A percentile compares a stretch with the other conserved stretches of the same genome.
Evolutionary conservation across 2,329 filamentous ascomycete species (phyloP).

Genomic region (Diaporthe capsici): DNA sequence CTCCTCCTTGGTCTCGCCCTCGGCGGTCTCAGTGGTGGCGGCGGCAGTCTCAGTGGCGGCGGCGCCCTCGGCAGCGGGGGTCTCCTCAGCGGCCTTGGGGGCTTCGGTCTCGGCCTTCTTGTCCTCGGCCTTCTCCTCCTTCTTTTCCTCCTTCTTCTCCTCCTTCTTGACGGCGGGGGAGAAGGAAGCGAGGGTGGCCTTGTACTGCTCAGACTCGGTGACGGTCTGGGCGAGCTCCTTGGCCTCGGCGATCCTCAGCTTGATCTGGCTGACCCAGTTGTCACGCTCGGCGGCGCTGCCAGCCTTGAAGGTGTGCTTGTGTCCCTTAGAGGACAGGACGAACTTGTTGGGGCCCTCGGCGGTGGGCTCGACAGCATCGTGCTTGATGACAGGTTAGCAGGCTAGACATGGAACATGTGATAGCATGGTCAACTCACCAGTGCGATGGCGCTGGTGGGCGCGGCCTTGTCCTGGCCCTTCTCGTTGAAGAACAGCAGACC

Average conservation of each 20-base stretch:
- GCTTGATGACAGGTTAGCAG: constrained; percentile 52
- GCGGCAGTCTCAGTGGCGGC: constrained; percentile 50
- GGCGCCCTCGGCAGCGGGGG: constrained; percentile 51
- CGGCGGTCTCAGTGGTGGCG: constrained; percentile 50
- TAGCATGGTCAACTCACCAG: constrained; percentile 71
- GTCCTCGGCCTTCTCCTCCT: constrained; percentile 48
- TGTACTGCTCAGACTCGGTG: constrained; percentile 87
- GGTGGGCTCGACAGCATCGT: constrained; percentile 77
- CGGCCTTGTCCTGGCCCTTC: constrained; percentile 84
- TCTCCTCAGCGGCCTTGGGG: constrained; percentile 50
- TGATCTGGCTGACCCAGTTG: constrained; percentile 89
- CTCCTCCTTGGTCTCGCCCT: constrained; percentile 49
- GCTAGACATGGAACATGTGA: neutral
- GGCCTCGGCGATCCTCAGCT: constrained; percentile 86
- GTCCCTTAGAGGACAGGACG: constrained; percentile 84
- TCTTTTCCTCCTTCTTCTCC: constrained; percentile 65
- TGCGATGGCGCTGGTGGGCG: constrained; percentile 86
- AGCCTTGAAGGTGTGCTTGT: constrained; percentile 97
- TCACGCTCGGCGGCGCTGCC: constrained; percentile 82
- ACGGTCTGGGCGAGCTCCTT: constrained; percentile 84
- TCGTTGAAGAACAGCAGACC: constrained; percentile 94
- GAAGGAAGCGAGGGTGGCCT: constrained; percentile 82
- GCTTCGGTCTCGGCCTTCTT: constrained; percentile 52
- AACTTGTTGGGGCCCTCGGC: constrained; percentile 86
- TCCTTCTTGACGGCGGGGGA: constrained; percentile 64